These are phyloP conservation scores for Nemophila menziesii DNA, from an alignment of 257 asterid genomes.

Conservation along the genomic window DNA sequence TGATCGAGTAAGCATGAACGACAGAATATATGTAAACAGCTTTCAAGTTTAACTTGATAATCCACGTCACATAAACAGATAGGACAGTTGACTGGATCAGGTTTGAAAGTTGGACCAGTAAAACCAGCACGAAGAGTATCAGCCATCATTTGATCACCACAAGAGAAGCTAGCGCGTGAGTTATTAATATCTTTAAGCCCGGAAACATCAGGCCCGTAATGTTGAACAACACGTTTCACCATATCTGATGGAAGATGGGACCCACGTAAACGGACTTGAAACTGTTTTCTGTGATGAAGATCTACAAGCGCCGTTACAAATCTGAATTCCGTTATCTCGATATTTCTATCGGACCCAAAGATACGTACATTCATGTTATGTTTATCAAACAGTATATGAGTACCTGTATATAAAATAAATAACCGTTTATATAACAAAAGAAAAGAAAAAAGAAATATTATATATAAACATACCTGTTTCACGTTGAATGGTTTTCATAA, in stretches of 20 bases:
- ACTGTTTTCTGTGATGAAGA: slow-evolving; percentile 63
- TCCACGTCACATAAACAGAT: slow-evolving; percentile 77
- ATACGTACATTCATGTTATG: slow-evolving; percentile 42
- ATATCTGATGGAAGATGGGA: slow-evolving; percentile 57
- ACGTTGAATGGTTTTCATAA: slow-evolving; percentile 44
- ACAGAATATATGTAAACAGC: slow-evolving; percentile 60
- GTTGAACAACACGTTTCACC: slow-evolving; percentile 82
- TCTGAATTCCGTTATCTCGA: slow-evolving; percentile 35
- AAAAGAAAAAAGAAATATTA: too few species aligned
- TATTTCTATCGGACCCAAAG: slow-evolving; percentile 47
- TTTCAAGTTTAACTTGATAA: slow-evolving; percentile 55
- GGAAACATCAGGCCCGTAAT: slow-evolving; percentile 67
- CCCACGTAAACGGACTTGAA: slow-evolving; percentile 64
- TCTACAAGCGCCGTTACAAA: slow-evolving; percentile 40
- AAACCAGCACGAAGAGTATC: slow-evolving; percentile 27
- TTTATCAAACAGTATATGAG: slow-evolving; percentile 54
- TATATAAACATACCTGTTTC: too few species aligned
- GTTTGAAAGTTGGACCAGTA: too few species aligned
- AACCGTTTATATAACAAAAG: too few species aligned
- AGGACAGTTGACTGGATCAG: slow-evolving; percentile 41
- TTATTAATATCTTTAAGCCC: slow-evolving; percentile 55
- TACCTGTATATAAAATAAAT: too few species aligned
- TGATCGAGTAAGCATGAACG: slow-evolving; percentile 67
- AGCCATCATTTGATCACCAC: slow-evolving; percentile 53
- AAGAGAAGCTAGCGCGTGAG: slow-evolving; percentile 47